Evolutionary conservation across 345 rosid species (phyloP), one percentile per base, ranked within the genome.

Genomic region (Corymbia maculata): DNA sequence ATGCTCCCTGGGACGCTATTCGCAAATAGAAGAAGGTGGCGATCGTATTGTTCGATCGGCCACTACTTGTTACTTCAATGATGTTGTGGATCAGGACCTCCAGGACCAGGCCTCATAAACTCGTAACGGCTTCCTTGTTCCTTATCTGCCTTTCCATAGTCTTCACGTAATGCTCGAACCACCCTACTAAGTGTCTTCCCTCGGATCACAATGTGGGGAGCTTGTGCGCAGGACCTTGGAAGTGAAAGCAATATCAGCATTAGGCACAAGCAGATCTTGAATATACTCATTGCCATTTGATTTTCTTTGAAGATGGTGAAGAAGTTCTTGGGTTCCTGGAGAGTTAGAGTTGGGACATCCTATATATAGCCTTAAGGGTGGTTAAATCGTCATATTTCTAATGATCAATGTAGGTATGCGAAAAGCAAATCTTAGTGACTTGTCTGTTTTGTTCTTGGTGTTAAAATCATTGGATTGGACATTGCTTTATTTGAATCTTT

Each of bases 11-110:
- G 66, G 66, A 59, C 14, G 19, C 53, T 52, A 26, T 52, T 26
- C 9, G 28, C 32, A 30, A 28, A 84, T 22, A 49, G 53, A 51
- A 47, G 51, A 42, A 80, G 85, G 28, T 45, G 53, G 51, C 86
- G 9, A 24, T 26, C 14, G 30, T 59, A 6, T 59, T 59, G 30
- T 11, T 59, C 14, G n/a, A 24, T 26, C n/a, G 28, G 26, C 26
- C 66, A 6, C 28, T 59, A 24, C 6, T 24, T 26, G n/a, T 59
- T 59, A 59, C n/a, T 10, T 59, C 26, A 49, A n/a, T 87, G 88
- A 57, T 87, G 88, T 10, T 24, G 45, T 5, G 88, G 88, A 79
- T 87, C 88, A 51, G 88, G 88, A 51, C 88, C 88, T 24, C 85
- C 88, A 32, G 88, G 88, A 36, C 88, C 51, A 9, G 24, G 51